A percentile compares a stretch with the other conserved stretches of the same genome.
phyloP scores from a whole-genome alignment of 768 basidiomycete genomes.

The Lyophyllum shimeji region DNA sequence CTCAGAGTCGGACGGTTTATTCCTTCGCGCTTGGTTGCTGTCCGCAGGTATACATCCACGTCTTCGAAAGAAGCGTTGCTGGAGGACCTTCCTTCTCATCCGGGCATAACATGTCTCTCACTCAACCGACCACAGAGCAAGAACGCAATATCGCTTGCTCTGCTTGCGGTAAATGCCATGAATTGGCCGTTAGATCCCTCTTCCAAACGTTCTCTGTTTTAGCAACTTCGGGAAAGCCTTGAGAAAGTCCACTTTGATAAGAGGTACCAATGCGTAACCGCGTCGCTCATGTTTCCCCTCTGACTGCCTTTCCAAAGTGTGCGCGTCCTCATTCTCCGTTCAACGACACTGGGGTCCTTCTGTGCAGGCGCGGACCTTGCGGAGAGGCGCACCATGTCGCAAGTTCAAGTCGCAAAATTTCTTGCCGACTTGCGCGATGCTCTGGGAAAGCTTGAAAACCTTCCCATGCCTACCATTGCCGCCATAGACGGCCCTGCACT shows the following conservation, averaged over 20 bases:
- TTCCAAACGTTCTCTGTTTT: conserved; percentile 4
- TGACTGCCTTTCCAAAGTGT: conserved; percentile 40
- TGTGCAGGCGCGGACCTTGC: conserved; percentile 91
- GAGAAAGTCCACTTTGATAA: conserved; percentile 67
- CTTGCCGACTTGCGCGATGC: conserved; percentile 72
- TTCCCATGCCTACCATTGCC: conserved; percentile 88
- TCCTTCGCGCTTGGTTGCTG: background rate
- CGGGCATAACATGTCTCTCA: conserved; percentile 71
- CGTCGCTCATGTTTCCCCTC: background rate
- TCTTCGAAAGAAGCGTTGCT: conserved; percentile 41
- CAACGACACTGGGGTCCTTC: conserved; percentile 75
- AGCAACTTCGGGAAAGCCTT: conserved; percentile 75
- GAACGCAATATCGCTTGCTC: conserved; percentile 80
- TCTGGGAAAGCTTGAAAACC: conserved; percentile 71
- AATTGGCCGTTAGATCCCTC: background rate
- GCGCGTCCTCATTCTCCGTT: conserved; percentile 82
- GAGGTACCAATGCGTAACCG: conserved; percentile 36
- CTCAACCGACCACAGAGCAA: conserved; percentile 81
- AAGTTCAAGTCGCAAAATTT: conserved; percentile 72
- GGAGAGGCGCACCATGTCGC: conserved; percentile 83
- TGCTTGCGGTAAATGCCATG: conserved; percentile 57
- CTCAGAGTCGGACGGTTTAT: conserved; percentile 1
- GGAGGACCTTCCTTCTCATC: conserved; percentile 50
- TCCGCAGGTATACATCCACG: conserved; percentile 14
- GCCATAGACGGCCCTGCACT: conserved; percentile 93